Evolutionary conservation across 208 protist genomes (phyloP), one percentile per base, ranked within the genome.

Genomic region (Leishmania amazonensis): DNA sequence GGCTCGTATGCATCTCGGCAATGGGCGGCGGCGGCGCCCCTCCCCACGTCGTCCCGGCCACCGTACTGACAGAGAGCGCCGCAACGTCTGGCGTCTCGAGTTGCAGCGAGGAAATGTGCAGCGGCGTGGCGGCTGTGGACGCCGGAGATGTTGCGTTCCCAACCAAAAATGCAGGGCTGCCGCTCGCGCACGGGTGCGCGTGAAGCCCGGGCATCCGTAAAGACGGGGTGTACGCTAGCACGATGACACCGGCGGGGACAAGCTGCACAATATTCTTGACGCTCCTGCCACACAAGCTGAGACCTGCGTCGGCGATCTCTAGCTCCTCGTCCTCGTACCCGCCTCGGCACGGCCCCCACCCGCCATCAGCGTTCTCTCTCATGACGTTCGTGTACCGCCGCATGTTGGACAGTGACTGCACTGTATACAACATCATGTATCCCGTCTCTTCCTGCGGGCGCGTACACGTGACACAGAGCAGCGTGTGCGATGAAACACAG

Each of bases 381-480:
- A 85, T 75, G 28, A 91, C 79, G 53, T 94, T 94, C 0, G 79
- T 86, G 81, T 85, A 90, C 64, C 73, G 65, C 53, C 78, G 76
- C 42, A 86, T 76, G 53, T 81, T 75, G 3, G 88, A 83, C 45
- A 94, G 77, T 0, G 85, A 90, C 78, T 95, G 88, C 51, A 95
- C 78, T 3, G 87, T 95, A 83, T 94, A 97, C 38, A 97, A 88
- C 79, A 88, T 83, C 75, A 96, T 65, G 68, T 72, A 89, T 3
- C 79, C 62, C 17, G 79, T 68, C 75, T 83, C 84, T 54, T 89
- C 85, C n/a, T 87, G 47, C 31, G 85, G 85, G 54, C 91, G 86
- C 8, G 79, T 80, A 73, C 92, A 95, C 19, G 89, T 94, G 58
- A 97, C 92, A 76, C 92, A 95, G 3, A 97, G 86, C 57, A 97